Conservation (phyloP, 208 protist species). For the Endotrypanum monterogeii region DNA sequence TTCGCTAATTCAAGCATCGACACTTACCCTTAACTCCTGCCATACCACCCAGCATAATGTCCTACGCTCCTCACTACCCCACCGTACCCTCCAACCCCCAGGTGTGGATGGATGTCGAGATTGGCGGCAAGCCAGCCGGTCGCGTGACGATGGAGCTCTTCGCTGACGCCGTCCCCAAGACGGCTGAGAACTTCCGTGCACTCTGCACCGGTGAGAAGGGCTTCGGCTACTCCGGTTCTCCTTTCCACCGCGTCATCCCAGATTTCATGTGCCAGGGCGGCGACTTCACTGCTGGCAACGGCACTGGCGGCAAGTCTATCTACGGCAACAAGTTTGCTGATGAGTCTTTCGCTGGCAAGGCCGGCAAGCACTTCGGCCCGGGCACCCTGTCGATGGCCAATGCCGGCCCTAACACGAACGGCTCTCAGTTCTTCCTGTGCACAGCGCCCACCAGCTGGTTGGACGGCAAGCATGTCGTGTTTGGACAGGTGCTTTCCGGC, state of each 20-base stretch:
- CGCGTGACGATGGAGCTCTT: constrained; percentile 62
- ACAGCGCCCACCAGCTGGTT: constrained; percentile 82
- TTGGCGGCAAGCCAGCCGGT: constrained; percentile 39
- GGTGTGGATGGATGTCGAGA: constrained; percentile 56
- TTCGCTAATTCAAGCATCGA: neutral
- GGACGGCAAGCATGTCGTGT: constrained; percentile 97
- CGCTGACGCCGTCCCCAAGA: constrained; percentile 55
- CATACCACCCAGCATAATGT: constrained; percentile 31
- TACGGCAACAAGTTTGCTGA: constrained; percentile 62
- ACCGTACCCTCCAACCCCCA: constrained; percentile 79
- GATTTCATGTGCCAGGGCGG: constrained; percentile 71
- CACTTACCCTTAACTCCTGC: neutral
- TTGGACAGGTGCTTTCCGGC: constrained; percentile 93
- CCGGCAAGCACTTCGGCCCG: constrained; percentile 67
- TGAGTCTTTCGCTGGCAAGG: constrained; percentile 57
- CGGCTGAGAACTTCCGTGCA: constrained; percentile 66
- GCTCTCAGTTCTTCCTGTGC: constrained; percentile 94
- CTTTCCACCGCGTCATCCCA: constrained; percentile 63
- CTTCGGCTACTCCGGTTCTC: constrained; percentile 41
- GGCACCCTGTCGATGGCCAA: constrained; percentile 92
- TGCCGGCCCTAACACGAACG: constrained; percentile 93
- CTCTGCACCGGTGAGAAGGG: constrained; percentile 70
- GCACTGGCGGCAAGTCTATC: constrained; percentile 68
- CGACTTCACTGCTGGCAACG: constrained; percentile 60
- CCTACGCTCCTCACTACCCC: constrained; percentile 82